Conservation (phyloP, 148 eudicot genomes). For the Persicaria tinctoria region DNA sequence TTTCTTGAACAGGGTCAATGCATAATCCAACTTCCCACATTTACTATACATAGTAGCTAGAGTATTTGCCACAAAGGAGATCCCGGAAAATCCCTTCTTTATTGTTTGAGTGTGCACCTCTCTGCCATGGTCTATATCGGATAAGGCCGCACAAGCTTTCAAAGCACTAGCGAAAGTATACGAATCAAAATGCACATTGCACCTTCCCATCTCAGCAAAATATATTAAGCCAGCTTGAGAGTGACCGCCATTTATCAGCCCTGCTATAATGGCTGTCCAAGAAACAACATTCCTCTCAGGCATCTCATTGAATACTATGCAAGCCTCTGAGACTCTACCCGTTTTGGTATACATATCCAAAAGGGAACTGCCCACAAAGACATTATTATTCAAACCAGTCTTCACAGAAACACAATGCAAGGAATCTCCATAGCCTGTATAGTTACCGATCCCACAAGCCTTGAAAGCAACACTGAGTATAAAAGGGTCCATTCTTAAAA, state of each 20-base stretch:
- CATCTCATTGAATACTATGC: conserved; percentile 73
- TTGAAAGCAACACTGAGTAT: conserved; percentile 65
- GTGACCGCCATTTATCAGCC: conserved; percentile 64
- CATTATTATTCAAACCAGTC: conserved; percentile 53
- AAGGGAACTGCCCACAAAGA: conserved; percentile 80
- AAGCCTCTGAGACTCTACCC: conserved; percentile 45
- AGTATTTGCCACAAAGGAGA: conserved; percentile 61
- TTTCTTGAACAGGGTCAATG: conserved; percentile 53
- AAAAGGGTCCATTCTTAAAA: conserved; percentile 44
- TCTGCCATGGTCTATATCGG: conserved; percentile 51
- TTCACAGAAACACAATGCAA: conserved; percentile 59
- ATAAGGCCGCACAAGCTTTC: conserved; percentile 74
- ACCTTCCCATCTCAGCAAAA: conserved; percentile 60
- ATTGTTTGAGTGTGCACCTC: conserved; percentile 64
- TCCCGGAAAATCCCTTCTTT: conserved; percentile 52
- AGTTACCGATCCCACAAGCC: conserved; percentile 53
- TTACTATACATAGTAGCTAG: conserved; percentile 80
- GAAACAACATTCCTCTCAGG: conserved; percentile 79
- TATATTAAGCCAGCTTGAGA: conserved; percentile 48
- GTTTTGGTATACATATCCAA: conserved; percentile 80
- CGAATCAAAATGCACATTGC: conserved; percentile 49
- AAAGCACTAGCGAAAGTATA: conserved; percentile 71
- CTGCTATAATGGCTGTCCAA: conserved; percentile 86
- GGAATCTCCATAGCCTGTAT: conserved; percentile 36
- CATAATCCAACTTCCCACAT: conserved; percentile 76